A percentile compares a stretch with the other conserved stretches of the same genome.
These are phyloP conservation scores for Tolypocladium tundrense DNA, from an alignment of 2,329 filamentous ascomycete species.

Conservation along the genomic window DNA sequence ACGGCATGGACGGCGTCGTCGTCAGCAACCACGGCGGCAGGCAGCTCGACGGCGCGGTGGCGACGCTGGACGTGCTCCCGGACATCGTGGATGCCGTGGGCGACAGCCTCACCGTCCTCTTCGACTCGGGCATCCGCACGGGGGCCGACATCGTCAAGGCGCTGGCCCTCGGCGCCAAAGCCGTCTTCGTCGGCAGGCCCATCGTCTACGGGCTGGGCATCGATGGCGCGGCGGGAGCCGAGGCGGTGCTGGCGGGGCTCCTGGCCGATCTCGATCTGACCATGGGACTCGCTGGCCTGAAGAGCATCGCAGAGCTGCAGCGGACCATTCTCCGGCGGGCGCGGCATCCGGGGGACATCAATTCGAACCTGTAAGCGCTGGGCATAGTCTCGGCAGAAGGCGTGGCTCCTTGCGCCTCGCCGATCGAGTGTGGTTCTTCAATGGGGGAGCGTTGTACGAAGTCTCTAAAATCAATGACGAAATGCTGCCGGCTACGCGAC, in stretches of 20 bases:
- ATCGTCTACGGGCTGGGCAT: constrained; percentile 25
- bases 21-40: constrained; percentile 33
- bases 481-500: background rate
- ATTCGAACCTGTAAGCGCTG: constrained; percentile 16
- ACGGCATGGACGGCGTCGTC: constrained; percentile 28
- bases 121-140: constrained; percentile 29
- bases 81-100: constrained; percentile 45
- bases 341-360: constrained; percentile 21
- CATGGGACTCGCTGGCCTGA: constrained; percentile 43
- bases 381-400: background rate
- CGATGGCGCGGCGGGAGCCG: constrained; percentile 36
- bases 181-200: constrained; percentile 33
- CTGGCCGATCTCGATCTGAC: constrained; percentile 36
- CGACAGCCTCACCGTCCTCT: constrained; percentile 45
- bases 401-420: background rate
- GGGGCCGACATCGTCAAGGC: constrained; percentile 31
- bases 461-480: background rate
- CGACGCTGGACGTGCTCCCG: constrained; percentile 43
- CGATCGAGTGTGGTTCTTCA: background rate
- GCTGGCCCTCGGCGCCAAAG: constrained; percentile 28
- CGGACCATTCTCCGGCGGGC: constrained; percentile 20
- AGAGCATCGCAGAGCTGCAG: constrained; percentile 26
- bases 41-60: constrained; percentile 27
- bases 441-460: background rate
- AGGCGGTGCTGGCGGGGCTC: constrained; percentile 36